Evolutionary conservation across 495 filamentous ascomycete species (phyloP), one percentile per base, ranked within the genome.

Genomic region (Aspergillus haitiensis): DNA sequence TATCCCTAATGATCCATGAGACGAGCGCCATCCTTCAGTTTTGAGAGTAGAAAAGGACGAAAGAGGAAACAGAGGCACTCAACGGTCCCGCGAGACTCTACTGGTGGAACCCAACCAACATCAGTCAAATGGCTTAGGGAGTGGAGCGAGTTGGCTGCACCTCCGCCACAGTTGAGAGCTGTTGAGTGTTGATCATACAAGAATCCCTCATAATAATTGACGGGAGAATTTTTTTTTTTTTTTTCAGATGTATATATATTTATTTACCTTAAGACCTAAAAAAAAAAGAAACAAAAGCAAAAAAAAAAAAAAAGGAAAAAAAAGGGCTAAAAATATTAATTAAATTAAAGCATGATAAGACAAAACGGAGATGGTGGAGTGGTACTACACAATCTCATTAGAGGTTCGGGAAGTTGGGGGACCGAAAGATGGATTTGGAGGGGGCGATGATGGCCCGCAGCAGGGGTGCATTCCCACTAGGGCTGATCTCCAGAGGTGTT

Each of bases 401-500:
- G 11, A 46, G 42, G 15, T 9, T 21, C 13, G 16, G 44, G 44
- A 47, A 40, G 37, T 46, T 46, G 27, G 51, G 56, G 52, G 36
- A 53, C 39, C 12, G 56, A 36, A 44, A 52, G 50, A 52, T 51
- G 58, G 34, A 60, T 27, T 27, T 27, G 45, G 11, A 42, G 39
- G 54, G 54, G 36, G 31, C 15, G 55, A 55, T 35, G 35, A 8
- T 39, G 10, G 21, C 21, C 6, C 35, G 21, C 35, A 6, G 37
- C 35, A 55, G 36, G 21, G 60, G 49, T 72, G 58, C 69, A 64
- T 72, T 75, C 73, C 73, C 70, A 74, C 68, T 75, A 75, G 73
- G 63, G 60, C 64, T 66, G 66, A 75, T 71, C 59, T 64, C 58
- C 46, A 62, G 59, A 21, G 63, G 49, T 13, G 10, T 34, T 21